A percentile compares a stretch with the other conserved stretches of the same genome.
Conservation (phyloP, 768 basidiomycete species). For the Russula olivacea region DNA sequence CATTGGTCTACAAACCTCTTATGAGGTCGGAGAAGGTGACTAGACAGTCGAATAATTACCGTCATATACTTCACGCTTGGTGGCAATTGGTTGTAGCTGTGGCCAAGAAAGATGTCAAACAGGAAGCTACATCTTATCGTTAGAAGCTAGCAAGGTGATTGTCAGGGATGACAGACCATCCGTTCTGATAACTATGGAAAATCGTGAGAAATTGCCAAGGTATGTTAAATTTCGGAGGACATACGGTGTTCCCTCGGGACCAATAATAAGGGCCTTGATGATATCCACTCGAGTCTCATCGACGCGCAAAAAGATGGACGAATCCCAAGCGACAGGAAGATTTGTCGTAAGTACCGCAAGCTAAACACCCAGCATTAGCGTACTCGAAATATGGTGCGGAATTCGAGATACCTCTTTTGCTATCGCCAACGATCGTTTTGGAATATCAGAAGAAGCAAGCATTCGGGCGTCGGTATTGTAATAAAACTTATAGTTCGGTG, state of each 20-base stretch:
- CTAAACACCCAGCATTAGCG: conserved; percentile 35
- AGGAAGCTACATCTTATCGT: conserved; percentile 42
- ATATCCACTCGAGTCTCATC: conserved; percentile 90
- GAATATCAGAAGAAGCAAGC: conserved; percentile 79
- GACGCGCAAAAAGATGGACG: conserved; percentile 87
- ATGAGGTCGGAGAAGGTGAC: not conserved
- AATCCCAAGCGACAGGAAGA: conserved; percentile 91
- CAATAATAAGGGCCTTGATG: conserved; percentile 88
- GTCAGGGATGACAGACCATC: conserved; percentile 55
- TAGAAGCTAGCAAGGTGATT: conserved; percentile 6
- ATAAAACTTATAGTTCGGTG: conserved; percentile 75
- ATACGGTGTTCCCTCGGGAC: conserved; percentile 89
- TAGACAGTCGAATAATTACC: conserved; percentile 33
- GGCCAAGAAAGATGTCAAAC: conserved; percentile 91
- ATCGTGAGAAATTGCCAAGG: conserved; percentile 3
- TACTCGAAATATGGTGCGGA: not conserved
- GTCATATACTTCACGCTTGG: conserved; percentile 72
- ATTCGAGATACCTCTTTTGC: conserved; percentile 70
- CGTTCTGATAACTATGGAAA: conserved; percentile 70
- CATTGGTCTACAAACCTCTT: conserved; percentile 55
- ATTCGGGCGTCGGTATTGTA: conserved; percentile 80
- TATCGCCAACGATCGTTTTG: conserved; percentile 87
- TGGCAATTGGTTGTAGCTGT: conserved; percentile 82
- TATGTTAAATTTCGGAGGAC: conserved; percentile 2
- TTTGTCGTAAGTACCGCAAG: conserved; percentile 91